A percentile compares a stretch with the other conserved stretches of the same genome.
Conservation (phyloP, 306 rosid genomes). For the Pyrus betulifolia region DNA sequence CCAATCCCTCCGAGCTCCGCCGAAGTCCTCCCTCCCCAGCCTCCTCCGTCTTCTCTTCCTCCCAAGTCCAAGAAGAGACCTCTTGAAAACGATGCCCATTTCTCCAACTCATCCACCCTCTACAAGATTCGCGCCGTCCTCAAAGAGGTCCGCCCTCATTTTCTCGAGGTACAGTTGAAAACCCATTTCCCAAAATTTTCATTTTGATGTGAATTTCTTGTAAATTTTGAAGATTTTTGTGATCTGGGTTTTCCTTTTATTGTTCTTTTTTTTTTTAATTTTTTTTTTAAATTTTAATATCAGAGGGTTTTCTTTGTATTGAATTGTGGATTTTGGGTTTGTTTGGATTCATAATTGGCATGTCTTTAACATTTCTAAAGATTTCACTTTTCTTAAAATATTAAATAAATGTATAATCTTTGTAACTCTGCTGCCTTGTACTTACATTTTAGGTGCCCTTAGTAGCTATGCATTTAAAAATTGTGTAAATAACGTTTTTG, state of each 20-base stretch:
- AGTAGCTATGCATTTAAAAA: not conserved
- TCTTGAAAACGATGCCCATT: constrained; percentile 20
- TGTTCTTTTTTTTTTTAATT: not conserved
- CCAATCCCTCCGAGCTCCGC: constrained; percentile 14
- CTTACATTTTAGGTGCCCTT: not conserved
- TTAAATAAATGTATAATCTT: not conserved
- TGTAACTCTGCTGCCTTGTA: not conserved
- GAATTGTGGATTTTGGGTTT: not conserved
- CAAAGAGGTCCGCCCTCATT: constrained; percentile 72
- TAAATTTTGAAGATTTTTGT: not conserved
- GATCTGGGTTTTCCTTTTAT: not conserved
- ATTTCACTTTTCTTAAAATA: not conserved
- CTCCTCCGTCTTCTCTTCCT: constrained; percentile 20
- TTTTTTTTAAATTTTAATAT: no score
- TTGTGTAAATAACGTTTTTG: not conserved
- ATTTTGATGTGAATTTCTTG: not conserved
- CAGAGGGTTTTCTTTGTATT: not conserved
- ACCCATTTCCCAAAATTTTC: not conserved
- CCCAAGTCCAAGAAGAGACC: constrained; percentile 41
- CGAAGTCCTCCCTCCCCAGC: constrained; percentile 13
- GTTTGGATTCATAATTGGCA: not conserved
- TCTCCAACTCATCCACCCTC: not conserved
- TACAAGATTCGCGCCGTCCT: constrained; percentile 10
- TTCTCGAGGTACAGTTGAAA: constrained; percentile 41
- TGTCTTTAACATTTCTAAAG: not conserved